Evolutionary conservation across 192 early-diverging fungal species (phyloP).

Genomic region (Coemansia sp.): DNA sequence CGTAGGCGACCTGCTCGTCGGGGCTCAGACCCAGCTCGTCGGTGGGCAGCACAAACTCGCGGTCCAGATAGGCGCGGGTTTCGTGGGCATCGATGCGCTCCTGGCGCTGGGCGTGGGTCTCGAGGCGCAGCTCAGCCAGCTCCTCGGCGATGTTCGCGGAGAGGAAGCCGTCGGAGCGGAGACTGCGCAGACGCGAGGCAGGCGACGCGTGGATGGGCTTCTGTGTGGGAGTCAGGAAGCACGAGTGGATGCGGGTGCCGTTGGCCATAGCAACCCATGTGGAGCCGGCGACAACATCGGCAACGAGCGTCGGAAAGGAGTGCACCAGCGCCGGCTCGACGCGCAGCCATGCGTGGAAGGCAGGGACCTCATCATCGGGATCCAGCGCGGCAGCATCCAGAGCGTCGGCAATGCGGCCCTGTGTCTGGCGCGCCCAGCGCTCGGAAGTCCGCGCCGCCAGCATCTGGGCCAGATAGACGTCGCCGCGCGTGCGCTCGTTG

Average conservation of each 20-base stretch:
- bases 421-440: constrained; percentile 22
- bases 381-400: constrained; percentile 11
- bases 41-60: constrained; percentile 25
- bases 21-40: constrained; percentile 24
- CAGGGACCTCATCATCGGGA: constrained; percentile 14
- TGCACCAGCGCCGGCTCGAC: constrained; percentile 1
- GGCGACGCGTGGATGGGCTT: background rate
- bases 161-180: background rate
- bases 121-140: constrained; percentile 18
- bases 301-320: constrained; percentile 29
- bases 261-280: constrained; percentile 28
- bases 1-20: constrained; percentile 44
- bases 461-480: constrained; percentile 17
- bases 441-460: constrained; percentile 16
- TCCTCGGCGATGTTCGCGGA: constrained; percentile 14
- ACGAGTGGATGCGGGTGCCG: constrained; percentile 31
- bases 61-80: constrained; percentile 15
- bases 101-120: constrained; percentile 12
- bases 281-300: constrained; percentile 19
- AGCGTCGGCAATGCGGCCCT: constrained; percentile 5
- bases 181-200: background rate
- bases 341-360: constrained; percentile 16
- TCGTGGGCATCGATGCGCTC: constrained; percentile 17
- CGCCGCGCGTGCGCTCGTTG: constrained; percentile 1
- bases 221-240: constrained; percentile 10